Evolutionary conservation across 108 stramenopile species (phyloP).

Genomic region (Cyclotella atomus): DNA sequence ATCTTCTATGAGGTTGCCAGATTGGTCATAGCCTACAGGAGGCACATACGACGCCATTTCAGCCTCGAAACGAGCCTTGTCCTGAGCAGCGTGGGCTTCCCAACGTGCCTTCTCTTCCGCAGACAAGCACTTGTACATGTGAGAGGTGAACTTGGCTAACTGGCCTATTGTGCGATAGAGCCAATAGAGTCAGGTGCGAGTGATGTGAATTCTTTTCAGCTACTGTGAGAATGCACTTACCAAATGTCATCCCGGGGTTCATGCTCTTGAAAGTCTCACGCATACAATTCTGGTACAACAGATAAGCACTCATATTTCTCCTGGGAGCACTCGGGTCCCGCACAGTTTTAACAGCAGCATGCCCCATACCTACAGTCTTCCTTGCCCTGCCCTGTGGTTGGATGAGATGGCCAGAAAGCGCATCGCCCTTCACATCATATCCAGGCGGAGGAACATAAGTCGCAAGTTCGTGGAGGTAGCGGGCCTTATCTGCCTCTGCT

Average conservation of each 20-base stretch:
- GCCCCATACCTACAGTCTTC: slow-evolving; percentile 49
- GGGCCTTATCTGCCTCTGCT: slow-evolving; percentile 85
- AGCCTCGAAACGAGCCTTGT: slow-evolving; percentile 82
- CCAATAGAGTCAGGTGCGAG: neutral
- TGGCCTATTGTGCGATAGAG: slow-evolving; percentile 31
- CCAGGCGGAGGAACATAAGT: slow-evolving; percentile 79
- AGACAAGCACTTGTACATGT: slow-evolving; percentile 88
- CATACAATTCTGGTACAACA: slow-evolving; percentile 89
- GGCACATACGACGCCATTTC: slow-evolving; percentile 74
- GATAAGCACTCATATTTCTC: slow-evolving; percentile 86
- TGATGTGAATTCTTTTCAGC: neutral
- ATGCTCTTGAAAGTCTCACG: slow-evolving; percentile 78
- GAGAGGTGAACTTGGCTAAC: slow-evolving; percentile 89
- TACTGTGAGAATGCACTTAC: neutral
- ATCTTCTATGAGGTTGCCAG: slow-evolving; percentile 81
- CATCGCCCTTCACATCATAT: slow-evolving; percentile 87
- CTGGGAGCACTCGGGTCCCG: slow-evolving; percentile 92
- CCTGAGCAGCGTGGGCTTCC: slow-evolving; percentile 80
- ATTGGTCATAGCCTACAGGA: slow-evolving; percentile 78
- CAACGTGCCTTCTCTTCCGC: slow-evolving; percentile 83
- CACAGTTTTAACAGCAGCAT: slow-evolving; percentile 47
- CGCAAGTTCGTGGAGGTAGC: slow-evolving; percentile 77
- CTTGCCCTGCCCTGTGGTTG: slow-evolving; percentile 4
- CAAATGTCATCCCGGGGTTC: slow-evolving; percentile 81
- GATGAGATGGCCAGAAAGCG: slow-evolving; percentile 53